Base-by-base conservation (phyloP, 208 protist species). In the Plasmodiophora brassicae region DNA sequence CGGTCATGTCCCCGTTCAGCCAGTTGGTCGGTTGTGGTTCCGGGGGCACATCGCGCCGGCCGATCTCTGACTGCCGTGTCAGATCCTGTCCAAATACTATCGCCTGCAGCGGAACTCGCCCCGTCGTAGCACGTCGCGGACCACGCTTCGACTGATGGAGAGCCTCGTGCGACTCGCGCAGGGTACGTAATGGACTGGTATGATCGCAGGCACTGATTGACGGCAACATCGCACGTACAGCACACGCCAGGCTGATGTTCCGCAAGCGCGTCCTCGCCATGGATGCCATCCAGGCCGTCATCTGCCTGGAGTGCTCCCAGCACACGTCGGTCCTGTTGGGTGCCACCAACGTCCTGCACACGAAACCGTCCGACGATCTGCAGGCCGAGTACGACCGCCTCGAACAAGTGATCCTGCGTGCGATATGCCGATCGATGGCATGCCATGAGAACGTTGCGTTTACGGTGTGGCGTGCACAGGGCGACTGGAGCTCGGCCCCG, bases 91-190 rank as follows among this genome's bases (percentile, higher is more conserved):
- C 14, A 89, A 53, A 0, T 84, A 84, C 36, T 84, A 84, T 39
- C 71, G 14, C 8, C 25, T 39, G 14, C 71, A 84, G n/a, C 50
- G 83, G 5, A 20, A 8, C 20, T 10, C 20, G 25, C 38, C 5
- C 45, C 14, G 38, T 8, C 45, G 14, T 1, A 57, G 43, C 20
- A n/a, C 83, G 28, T 32, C 86, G 32, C 90, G 91, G 39, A 92
- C 91, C 8, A 93, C 91, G 38, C 72, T 93, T 41, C 86, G 91
- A 0, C 45, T 93, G 25, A 89, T 93, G 35, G 90, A 93, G 89
- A 84, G 41, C 45, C 8, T 83, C 28, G 57, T 92, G 10, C 84
- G 88, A 28, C 88, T 91, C 14, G 50, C 50, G 20, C 50, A 57
- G 25, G 50, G 50, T 57, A 25, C 25, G 50, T 57, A n/a, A n/a